Conservation (phyloP, 2,329 filamentous ascomycete genomes). For the Colletotrichum orbiculare region DNA sequence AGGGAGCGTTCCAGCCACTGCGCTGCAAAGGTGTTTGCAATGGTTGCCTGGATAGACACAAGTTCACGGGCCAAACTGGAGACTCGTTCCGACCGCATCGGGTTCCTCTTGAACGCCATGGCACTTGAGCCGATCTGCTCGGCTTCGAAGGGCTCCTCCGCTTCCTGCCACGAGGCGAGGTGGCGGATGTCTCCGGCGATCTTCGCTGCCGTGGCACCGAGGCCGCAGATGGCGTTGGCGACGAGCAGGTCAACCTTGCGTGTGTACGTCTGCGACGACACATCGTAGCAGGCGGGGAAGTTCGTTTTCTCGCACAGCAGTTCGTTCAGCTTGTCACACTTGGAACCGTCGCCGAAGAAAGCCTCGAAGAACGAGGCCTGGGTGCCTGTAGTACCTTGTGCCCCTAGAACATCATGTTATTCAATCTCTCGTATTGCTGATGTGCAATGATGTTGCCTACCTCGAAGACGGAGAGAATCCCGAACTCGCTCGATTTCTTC, state of each 20-base stretch:
- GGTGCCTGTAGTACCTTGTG: conserved; percentile 75
- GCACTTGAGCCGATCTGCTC: conserved; percentile 70
- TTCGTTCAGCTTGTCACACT: conserved; percentile 65
- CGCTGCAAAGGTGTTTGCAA: conserved; percentile 41
- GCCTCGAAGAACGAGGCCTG: conserved; percentile 79
- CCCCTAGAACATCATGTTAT: conserved; percentile 40
- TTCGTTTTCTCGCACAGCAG: conserved; percentile 65
- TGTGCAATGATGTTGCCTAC: conserved; percentile 43
- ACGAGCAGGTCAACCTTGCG: conserved; percentile 85
- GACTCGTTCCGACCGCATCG: conserved; percentile 61
- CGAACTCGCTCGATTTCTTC: conserved; percentile 77
- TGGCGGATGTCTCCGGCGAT: conserved; percentile 81
- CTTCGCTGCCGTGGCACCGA: conserved; percentile 78
- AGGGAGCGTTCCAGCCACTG: conserved; percentile 71
- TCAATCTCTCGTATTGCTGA: too few species aligned
- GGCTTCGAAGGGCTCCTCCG: conserved; percentile 83
- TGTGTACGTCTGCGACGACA: conserved; percentile 75
- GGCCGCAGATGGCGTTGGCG: conserved; percentile 81
- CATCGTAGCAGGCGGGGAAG: conserved; percentile 59
- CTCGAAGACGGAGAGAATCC: conserved; percentile 78
- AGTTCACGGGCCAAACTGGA: conserved; percentile 42
- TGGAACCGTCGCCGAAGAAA: conserved; percentile 58
- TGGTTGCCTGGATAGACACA: conserved; percentile 42
- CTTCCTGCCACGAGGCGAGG: conserved; percentile 80
- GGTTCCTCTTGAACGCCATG: conserved; percentile 54